Base-by-base conservation (phyloP, 495 filamentous ascomycete species). In the Friedmanniomyces endolithicus region DNA sequence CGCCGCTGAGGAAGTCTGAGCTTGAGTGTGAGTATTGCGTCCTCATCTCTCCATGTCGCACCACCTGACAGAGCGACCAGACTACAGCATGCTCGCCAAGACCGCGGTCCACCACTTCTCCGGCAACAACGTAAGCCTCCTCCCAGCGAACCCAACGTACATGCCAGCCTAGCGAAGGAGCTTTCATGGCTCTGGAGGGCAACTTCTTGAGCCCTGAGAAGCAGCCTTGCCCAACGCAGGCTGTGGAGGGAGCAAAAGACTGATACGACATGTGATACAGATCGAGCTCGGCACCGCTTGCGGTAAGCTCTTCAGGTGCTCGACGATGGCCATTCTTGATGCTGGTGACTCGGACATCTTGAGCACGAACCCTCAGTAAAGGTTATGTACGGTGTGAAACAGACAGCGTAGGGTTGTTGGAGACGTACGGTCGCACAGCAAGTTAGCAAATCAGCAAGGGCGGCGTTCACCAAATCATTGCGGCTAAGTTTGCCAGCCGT, bases 281-380 rank as follows among this genome's bases (percentile, higher is more conserved):
- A 95, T 96, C 70, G 90, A 97, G 74, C 78, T 98, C 53, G 92
- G 92, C 58, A 95, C 88, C 64, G 87, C 90, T 46, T 88, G 85
- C 73, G 88, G 88, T 73, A 94, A 94, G 73, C 82, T 94, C 63
- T 86, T 84, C 79, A 74, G 82, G 54, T 95, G 88, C 79, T 85
- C 84, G 50, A 94, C 88, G 68, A 94, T 97, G 88, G 82, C 89
- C 57, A 83, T 96, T 70, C 74, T 97, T 41, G 90, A 96, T 74
- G 89, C 88, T 72, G 92, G 92, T 85, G 92, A 97, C 81, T 92
- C 86, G 52, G 90, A 98, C 75, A 96, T 97, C 72, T 78, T 98
- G 64, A 79, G 72, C 74, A 79, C 84, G 65, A 75, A 77, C 67
- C 71, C 78, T 6, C 24, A 31, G 16, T 50, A 52, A 34, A 44